Evolutionary conservation across 805 yeast species (phyloP).

Genomic region (Kluyveromyces nonfermentans): DNA sequence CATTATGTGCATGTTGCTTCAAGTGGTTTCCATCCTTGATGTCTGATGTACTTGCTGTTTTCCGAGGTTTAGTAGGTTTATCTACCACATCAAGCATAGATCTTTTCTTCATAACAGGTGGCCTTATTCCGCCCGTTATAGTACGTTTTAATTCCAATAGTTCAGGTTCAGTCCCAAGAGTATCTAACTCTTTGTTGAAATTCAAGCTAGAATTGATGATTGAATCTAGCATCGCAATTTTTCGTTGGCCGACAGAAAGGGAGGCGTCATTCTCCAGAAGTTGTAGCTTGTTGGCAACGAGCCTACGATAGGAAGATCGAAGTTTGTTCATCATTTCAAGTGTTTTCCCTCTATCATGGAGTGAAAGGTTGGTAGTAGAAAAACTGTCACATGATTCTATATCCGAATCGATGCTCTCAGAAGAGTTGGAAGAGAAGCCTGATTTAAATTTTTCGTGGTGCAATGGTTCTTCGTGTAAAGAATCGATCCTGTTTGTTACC

Average conservation of each 20-base stretch:
- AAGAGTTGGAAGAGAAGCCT: neutral
- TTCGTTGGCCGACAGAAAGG: neutral
- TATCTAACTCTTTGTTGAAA: conserved; percentile 18
- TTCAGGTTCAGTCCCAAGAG: conserved; percentile 12
- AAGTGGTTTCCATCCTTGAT: neutral
- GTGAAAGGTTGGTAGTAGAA: neutral
- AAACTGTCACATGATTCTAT: neutral
- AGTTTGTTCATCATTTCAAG: conserved; percentile 1
- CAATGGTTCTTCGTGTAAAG: neutral
- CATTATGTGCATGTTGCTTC: neutral
- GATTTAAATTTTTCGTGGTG: neutral
- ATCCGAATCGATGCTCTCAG: neutral
- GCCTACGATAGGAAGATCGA: neutral
- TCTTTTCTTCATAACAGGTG: conserved; percentile 7
- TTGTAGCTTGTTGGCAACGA: conserved; percentile 5
- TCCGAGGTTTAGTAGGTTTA: neutral
- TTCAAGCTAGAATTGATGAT: conserved; percentile 17
- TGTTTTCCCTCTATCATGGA: conserved; percentile 1
- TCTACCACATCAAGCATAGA: conserved; percentile 20
- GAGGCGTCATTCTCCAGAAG: conserved; percentile 3
- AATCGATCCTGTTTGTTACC: neutral
- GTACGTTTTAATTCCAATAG: conserved; percentile 18
- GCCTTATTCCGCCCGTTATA: conserved; percentile 18
- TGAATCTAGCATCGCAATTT: conserved; percentile 8
- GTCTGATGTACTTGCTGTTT: neutral